Evolutionary conservation across 108 stramenopile species (phyloP).

Genomic region (Pseudonitzschia pungens): DNA sequence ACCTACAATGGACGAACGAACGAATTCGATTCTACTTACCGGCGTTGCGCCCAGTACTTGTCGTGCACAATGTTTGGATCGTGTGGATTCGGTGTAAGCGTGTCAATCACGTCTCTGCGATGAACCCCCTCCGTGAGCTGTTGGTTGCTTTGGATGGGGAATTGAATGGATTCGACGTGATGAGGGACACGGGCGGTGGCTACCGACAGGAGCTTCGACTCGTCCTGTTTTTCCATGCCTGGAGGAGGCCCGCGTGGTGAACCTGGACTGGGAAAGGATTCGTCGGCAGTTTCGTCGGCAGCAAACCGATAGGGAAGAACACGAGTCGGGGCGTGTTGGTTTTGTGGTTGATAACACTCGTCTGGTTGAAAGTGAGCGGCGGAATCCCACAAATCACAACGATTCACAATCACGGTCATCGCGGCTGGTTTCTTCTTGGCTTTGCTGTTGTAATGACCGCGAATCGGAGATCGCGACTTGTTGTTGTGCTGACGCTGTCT

Average conservation of each 20-base stretch:
- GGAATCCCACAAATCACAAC: slow-evolving; percentile 50
- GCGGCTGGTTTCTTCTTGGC: slow-evolving; percentile 27
- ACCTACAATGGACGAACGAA: too few species aligned
- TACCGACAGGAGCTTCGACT: slow-evolving; percentile 4
- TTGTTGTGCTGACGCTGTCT: slow-evolving; percentile 3
- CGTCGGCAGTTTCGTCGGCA: neutral
- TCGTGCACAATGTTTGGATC: slow-evolving; percentile 71
- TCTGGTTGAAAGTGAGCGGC: slow-evolving; percentile 42
- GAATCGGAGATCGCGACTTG: slow-evolving; percentile 26
- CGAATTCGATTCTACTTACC: slow-evolving; percentile 25
- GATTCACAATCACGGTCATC: slow-evolving; percentile 59
- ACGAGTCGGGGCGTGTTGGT: slow-evolving; percentile 10
- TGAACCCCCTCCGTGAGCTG: neutral
- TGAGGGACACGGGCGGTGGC: slow-evolving; percentile 37
- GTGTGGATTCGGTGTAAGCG: slow-evolving; percentile 59
- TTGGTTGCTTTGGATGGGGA: slow-evolving; percentile 6
- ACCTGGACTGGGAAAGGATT: neutral
- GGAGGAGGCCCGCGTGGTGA: neutral
- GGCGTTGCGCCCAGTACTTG: slow-evolving; percentile 96
- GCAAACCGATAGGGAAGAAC: slow-evolving; percentile 34
- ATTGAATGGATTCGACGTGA: slow-evolving; percentile 21
- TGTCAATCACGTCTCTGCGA: slow-evolving; percentile 37
- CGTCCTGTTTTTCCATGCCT: slow-evolving; percentile 2
- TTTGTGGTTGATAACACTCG: slow-evolving; percentile 21
- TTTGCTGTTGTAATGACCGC: slow-evolving; percentile 13